Percentiles rank a stretch among this genome's conserved stretches.
Conservation (phyloP, 305 asterid species). For the Plantago lanceolata region DNA sequence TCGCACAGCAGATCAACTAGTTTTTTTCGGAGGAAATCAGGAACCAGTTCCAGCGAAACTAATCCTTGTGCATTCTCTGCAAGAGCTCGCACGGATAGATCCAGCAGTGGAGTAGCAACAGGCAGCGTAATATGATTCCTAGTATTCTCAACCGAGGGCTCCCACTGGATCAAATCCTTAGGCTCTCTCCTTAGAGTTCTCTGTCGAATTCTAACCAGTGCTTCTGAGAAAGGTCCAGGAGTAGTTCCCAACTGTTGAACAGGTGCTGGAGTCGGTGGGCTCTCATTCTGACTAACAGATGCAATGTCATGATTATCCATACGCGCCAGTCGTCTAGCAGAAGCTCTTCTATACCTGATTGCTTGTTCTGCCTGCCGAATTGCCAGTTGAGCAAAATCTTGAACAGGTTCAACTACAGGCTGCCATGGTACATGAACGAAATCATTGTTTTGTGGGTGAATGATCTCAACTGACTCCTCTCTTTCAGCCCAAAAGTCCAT, state of each 20-base stretch:
- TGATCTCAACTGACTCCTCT: constrained; percentile 6
- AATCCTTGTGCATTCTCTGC: constrained; percentile 59
- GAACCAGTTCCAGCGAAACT: constrained; percentile 55
- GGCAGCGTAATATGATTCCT: constrained; percentile 13
- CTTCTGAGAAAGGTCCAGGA: constrained; percentile 52
- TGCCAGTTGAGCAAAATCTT: not conserved
- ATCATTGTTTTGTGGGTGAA: constrained; percentile 18
- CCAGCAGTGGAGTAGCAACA: constrained; percentile 53
- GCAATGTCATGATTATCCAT: constrained; percentile 20
- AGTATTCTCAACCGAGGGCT: constrained; percentile 28
- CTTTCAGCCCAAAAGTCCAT: constrained; percentile 26
- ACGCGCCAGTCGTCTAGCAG: constrained; percentile 53
- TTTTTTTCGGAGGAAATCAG: constrained; percentile 52
- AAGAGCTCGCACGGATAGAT: constrained; percentile 55
- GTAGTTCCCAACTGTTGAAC: constrained; percentile 37
- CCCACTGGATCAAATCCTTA: constrained; percentile 52
- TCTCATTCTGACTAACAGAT: constrained; percentile 33
- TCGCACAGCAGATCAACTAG: constrained; percentile 55
- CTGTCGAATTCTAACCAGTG: constrained; percentile 45
- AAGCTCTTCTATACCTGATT: constrained; percentile 4
- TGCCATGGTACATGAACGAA: not conserved
- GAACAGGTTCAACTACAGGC: not conserved
- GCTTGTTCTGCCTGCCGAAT: constrained; percentile 6
- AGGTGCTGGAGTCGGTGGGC: constrained; percentile 28
- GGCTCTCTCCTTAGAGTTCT: constrained; percentile 27